phyloP scores from a whole-genome alignment of 208 protist genomes.

The Wallacemonas collosoma region DNA sequence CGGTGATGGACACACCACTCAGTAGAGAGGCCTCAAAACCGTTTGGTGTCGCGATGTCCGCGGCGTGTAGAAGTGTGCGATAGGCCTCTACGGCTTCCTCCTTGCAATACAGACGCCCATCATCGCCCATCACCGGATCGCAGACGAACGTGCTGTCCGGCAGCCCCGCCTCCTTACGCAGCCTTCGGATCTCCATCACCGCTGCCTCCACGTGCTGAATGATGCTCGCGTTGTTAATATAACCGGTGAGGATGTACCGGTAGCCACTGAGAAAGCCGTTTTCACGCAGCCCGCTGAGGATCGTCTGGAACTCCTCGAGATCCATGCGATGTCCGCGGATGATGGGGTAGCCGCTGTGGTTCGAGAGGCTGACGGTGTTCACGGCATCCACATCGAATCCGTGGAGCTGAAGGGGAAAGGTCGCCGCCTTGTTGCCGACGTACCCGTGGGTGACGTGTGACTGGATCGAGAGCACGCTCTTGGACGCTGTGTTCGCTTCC shows the following conservation, averaged over 20 bases:
- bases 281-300: constrained; percentile 85
- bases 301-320: constrained; percentile 66
- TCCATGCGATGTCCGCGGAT: constrained; percentile 90
- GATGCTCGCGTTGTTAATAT: constrained; percentile 92
- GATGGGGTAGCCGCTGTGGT: constrained; percentile 94
- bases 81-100: constrained; percentile 90
- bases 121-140: constrained; percentile 96
- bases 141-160: constrained; percentile 79
- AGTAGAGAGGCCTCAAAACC: constrained; percentile 93
- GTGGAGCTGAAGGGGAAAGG: constrained; percentile 94
- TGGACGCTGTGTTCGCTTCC: constrained; percentile 7
- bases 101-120: constrained; percentile 94
- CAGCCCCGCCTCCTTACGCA: constrained; percentile 32
- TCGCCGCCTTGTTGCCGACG: constrained; percentile 96
- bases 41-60: constrained; percentile 93
- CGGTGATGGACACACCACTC: constrained; percentile 60
- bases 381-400: constrained; percentile 95
- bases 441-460: constrained; percentile 96
- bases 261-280: constrained; percentile 88
- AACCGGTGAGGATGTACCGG: constrained; percentile 93
- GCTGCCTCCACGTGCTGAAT: constrained; percentile 62
- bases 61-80: constrained; percentile 67
- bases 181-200: constrained; percentile 60
- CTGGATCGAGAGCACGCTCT: constrained; percentile 94
- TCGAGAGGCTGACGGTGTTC: constrained; percentile 95